Evolutionary conservation across 305 asterid species (phyloP).

Genomic region (Solanum chacoense): DNA sequence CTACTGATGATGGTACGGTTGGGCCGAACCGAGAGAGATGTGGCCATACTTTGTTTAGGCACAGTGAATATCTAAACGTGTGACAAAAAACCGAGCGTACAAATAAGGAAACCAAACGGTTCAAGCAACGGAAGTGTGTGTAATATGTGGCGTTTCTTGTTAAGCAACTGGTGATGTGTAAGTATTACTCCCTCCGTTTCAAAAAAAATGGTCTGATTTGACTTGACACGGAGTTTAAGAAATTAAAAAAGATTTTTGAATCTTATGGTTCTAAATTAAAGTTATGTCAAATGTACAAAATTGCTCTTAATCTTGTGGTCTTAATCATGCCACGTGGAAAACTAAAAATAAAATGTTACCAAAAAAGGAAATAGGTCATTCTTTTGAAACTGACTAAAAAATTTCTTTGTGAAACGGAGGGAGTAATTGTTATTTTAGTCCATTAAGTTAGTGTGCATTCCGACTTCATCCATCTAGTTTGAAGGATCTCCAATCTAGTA

Average conservation of each 20-base stretch:
- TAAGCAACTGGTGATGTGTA: neutral
- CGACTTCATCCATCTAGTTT: neutral
- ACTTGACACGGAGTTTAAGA: too few species aligned
- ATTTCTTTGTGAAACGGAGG: too few species aligned
- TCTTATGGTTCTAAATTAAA: too few species aligned
- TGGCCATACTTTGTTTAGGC: conserved; percentile 38
- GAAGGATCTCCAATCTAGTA: neutral
- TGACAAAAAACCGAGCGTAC: neutral
- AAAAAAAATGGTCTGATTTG: too few species aligned
- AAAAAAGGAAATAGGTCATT: too few species aligned
- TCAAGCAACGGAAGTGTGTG: neutral
- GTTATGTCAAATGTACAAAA: too few species aligned
- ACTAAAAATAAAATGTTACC: too few species aligned
- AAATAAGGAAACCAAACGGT: neutral
- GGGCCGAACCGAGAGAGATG: conserved; percentile 68
- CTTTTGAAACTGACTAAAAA: too few species aligned
- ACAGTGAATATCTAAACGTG: neutral
- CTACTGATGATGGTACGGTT: conserved; percentile 28
- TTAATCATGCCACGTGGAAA: too few species aligned
- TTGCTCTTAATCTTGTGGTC: too few species aligned
- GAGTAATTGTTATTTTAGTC: neutral
- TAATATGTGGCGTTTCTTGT: neutral
- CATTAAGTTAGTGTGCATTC: neutral
- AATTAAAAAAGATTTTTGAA: too few species aligned
- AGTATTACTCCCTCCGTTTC: neutral